Conservation (phyloP, 179 eudicot species). For the Patellifolia procumbens region DNA sequence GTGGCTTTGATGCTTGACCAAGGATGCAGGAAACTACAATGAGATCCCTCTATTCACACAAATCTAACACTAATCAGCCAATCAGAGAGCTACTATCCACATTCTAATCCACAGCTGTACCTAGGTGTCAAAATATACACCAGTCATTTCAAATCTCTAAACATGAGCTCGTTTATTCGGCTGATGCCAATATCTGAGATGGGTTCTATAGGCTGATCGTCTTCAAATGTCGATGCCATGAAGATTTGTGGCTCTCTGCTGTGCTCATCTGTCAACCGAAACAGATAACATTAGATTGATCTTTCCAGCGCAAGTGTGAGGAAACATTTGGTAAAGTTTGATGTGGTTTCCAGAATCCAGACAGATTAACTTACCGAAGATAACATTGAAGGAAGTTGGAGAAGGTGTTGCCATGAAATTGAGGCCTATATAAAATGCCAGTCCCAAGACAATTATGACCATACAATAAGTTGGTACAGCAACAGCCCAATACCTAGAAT, state of each 20-base stretch:
- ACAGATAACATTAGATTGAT: not conserved
- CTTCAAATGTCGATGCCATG: constrained; percentile 33
- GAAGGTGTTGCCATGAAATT: constrained; percentile 87
- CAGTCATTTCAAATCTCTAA: constrained; percentile 37
- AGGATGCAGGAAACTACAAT: not conserved
- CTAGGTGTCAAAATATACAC: not conserved
- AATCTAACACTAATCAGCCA: not conserved
- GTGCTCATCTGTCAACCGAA: constrained; percentile 58
- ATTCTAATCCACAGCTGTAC: not conserved
- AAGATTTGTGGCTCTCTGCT: constrained; percentile 41
- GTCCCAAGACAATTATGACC: constrained; percentile 60
- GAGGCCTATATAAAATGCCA: constrained; percentile 79
- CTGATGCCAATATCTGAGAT: constrained; percentile 71
- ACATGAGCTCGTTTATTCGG: constrained; percentile 73
- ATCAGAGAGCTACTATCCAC: not conserved
- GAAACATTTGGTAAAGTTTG: not conserved
- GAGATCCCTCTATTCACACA: not conserved
- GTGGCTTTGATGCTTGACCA: no score
- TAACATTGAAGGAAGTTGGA: constrained; percentile 73
- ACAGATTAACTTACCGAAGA: constrained; percentile 54
- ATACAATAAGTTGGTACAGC: constrained; percentile 72
- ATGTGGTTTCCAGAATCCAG: not conserved
- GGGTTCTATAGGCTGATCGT: constrained; percentile 83
- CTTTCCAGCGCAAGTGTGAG: not conserved
- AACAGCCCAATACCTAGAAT: constrained; percentile 87